Base-by-base conservation (phyloP, 768 basidiomycete genomes). In the Mycena floridula region DNA sequence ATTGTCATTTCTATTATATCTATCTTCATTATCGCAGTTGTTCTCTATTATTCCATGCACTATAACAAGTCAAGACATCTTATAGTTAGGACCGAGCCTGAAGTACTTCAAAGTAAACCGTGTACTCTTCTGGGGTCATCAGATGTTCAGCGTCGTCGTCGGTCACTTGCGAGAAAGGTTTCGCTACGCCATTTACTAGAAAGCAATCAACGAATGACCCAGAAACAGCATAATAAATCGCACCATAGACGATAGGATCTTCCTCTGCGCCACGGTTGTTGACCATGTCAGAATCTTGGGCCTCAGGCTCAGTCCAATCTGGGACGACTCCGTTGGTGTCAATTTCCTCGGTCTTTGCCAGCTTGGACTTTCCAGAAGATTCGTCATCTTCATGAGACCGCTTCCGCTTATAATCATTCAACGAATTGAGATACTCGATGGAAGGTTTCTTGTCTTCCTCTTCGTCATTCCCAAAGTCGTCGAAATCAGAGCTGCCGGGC, bases 91-190 rank as follows among this genome's bases (percentile, higher is more conserved):
- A 64, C 41, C 62, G 70, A 42, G 72, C 67, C 62, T 79, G 77
- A 58, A 81, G 68, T 48, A 89, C 69, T 53, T 86, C 79, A 57
- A 82, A 90, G 64, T 77, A 91, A 25, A 79, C 79, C 24, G 82
- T 81, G 58, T 95, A 95, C 63, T 96, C 93, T 45, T 94, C 93
- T 2, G 89, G 83, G 3, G 89, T 89, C 93, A 96, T 96, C 53
- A 82, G 58, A n/a, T n/a, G n/a, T 38, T 92, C 93, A 55, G 92
- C 85, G 58, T 94, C 85, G 52, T 92, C 94, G 54, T 96, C 93
- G 3, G 89, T 94, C 35, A 98, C 79, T 50, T 83, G 72, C 3
- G 82, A 87, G 54, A 88, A 85, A 6, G 78, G 73, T 54, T 88
- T 81, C 16, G 79, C 72, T 30, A 71, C 65, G 12, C 92, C 91